Percentiles rank a stretch among this genome's conserved stretches.
Conservation (phyloP, 2,329 filamentous ascomycete species). For the Aureobasidium leucospermi region DNA sequence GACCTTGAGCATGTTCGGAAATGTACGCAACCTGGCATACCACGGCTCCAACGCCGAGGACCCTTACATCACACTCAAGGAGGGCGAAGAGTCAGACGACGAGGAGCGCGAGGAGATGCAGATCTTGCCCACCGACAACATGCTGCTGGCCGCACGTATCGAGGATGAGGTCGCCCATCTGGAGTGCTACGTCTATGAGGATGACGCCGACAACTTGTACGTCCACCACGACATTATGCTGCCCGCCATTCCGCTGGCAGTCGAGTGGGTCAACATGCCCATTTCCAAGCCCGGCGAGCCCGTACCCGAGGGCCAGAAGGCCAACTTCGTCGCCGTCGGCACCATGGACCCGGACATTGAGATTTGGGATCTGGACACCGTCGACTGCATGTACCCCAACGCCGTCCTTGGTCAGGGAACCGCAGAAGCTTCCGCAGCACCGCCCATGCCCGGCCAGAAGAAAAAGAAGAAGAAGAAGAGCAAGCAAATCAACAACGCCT, state of each 20-base stretch:
- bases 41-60: slow-evolving; percentile 92
- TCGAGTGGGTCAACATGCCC: slow-evolving; percentile 94
- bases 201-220: slow-evolving; percentile 90
- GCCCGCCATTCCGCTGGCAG: slow-evolving; percentile 86
- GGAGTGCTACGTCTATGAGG: slow-evolving; percentile 96
- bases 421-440: slow-evolving; percentile 26
- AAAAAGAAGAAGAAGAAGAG: slow-evolving; percentile 90
- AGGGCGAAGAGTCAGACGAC: slow-evolving; percentile 58
- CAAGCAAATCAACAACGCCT: slow-evolving; percentile 80
- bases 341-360: slow-evolving; percentile 99
- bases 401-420: slow-evolving; percentile 79
- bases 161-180: slow-evolving; percentile 96
- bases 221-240: slow-evolving; percentile 99
- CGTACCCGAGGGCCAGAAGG: slow-evolving; percentile 55
- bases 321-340: slow-evolving; percentile 90
- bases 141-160: slow-evolving; percentile 84
- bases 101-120: slow-evolving; percentile 92
- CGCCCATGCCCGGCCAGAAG: slow-evolving; percentile 44
- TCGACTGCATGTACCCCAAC: slow-evolving; percentile 98
- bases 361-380: slow-evolving; percentile 92
- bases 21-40: slow-evolving; percentile 87
- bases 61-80: slow-evolving; percentile 85
- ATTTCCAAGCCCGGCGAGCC: slow-evolving; percentile 59
- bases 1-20: slow-evolving; percentile 87
- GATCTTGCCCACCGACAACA: slow-evolving; percentile 84